Evolutionary conservation across 345 rosid species (phyloP).

Genomic region (Alliaria petiolata): DNA sequence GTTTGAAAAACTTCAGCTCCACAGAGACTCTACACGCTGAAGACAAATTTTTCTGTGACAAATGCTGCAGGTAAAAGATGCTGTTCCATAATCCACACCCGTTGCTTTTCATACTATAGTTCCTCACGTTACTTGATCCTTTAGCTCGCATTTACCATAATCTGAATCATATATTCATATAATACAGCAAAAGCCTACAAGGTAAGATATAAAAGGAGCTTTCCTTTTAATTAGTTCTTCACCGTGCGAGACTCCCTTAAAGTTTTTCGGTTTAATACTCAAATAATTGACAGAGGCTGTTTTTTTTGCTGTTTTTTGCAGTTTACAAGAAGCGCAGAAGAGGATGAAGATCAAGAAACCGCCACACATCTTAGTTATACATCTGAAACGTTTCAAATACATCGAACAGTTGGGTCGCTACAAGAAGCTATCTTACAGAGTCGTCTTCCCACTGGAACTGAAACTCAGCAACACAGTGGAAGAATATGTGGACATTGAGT

Average conservation of each 20-base stretch:
- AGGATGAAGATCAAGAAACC: slow-evolving; percentile 98
- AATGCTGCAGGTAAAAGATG: slow-evolving; percentile 83
- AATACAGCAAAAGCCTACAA: too few relatives aligned
- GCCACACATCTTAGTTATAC: slow-evolving; percentile 85
- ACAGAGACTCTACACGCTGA: slow-evolving; percentile 92
- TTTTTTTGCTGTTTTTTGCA: slow-evolving; percentile 40
- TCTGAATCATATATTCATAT: too few relatives aligned
- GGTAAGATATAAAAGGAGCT: too few relatives aligned
- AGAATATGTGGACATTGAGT: slow-evolving; percentile 62
- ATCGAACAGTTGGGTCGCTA: slow-evolving; percentile 88
- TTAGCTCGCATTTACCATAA: too few relatives aligned
- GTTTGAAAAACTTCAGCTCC: slow-evolving; percentile 93
- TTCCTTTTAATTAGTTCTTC: too few relatives aligned
- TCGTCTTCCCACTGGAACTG: slow-evolving; percentile 83
- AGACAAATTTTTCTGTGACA: slow-evolving; percentile 96
- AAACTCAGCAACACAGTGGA: slow-evolving; percentile 85
- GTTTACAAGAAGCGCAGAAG: slow-evolving; percentile 96
- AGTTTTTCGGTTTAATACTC: too few relatives aligned
- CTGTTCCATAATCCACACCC: not conserved
- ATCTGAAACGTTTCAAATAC: slow-evolving; percentile 84
- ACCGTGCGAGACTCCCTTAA: too few relatives aligned
- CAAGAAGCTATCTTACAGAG: slow-evolving; percentile 83
- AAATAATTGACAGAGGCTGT: too few relatives aligned
- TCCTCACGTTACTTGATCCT: too few relatives aligned
- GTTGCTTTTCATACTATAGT: too few relatives aligned